phyloP scores from a whole-genome alignment of 495 filamentous ascomycete genomes.

The Penicillium fimorum region DNA sequence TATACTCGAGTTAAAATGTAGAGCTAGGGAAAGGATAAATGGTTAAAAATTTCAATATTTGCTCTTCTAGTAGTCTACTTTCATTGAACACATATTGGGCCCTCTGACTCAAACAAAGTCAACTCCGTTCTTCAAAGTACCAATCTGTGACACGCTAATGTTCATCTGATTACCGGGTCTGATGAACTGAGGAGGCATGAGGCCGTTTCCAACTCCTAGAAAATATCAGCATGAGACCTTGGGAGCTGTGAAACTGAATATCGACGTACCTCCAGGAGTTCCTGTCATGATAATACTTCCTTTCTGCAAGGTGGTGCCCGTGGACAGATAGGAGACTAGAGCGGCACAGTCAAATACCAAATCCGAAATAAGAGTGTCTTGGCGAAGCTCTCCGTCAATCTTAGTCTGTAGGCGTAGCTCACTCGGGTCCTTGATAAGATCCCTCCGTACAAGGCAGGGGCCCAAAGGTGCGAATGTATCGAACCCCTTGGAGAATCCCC shows the following conservation, averaged over 20 bases:
- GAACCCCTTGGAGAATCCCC: constrained; percentile 70
- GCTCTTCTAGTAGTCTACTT: not conserved
- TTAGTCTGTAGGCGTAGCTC: not conserved
- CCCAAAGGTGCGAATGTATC: constrained; percentile 40
- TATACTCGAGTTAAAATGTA: no score
- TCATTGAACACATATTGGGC: not conserved
- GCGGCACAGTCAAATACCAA: constrained; percentile 67
- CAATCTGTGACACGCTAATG: not conserved
- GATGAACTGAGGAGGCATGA: not conserved
- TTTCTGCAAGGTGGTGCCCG: constrained; percentile 65
- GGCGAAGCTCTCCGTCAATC: constrained; percentile 55
- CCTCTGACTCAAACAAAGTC: not conserved
- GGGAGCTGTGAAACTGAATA: not conserved
- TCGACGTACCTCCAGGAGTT: constrained; percentile 40
- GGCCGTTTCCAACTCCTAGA: not conserved
- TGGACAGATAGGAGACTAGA: constrained; percentile 64
- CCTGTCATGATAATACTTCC: constrained; percentile 75
- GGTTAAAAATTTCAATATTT: not conserved
- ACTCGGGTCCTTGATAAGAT: not conserved
- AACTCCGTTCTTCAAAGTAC: not conserved
- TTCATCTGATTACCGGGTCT: not conserved
- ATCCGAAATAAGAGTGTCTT: constrained; percentile 62
- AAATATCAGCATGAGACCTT: not conserved
- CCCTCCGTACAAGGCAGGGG: not conserved
- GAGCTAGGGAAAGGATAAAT: not conserved